phyloP scores from a whole-genome alignment of 805 yeast genomes.

The Kuraishia ogatae region DNA sequence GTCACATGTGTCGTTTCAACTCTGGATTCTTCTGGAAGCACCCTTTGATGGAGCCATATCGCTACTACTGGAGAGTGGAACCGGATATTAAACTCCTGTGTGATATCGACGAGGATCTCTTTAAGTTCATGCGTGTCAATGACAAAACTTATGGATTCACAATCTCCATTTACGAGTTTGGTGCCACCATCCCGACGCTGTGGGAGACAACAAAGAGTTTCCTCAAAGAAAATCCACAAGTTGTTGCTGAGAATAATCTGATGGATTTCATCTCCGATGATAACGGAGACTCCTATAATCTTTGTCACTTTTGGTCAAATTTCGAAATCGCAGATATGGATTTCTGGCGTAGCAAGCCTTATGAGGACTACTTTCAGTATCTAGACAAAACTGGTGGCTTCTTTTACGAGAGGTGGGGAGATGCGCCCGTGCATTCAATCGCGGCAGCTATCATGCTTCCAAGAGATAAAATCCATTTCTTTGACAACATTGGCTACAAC shows the following conservation, averaged over 20 bases:
- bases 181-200: constrained; percentile 36
- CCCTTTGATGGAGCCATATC: constrained; percentile 32
- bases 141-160: constrained; percentile 41
- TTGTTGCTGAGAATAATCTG: constrained; percentile 37
- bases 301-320: constrained; percentile 81
- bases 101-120: constrained; percentile 43
- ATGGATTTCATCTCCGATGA: constrained; percentile 58
- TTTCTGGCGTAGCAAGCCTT: constrained; percentile 51
- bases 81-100: constrained; percentile 41
- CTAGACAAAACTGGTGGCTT: constrained; percentile 70
- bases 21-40: constrained; percentile 47
- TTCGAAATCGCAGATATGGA: constrained; percentile 69
- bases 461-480: constrained; percentile 53
- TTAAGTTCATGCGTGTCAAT: constrained; percentile 38
- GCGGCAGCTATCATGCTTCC: constrained; percentile 58
- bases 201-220: constrained; percentile 39
- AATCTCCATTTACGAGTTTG: constrained; percentile 39
- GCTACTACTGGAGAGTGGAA: constrained; percentile 54
- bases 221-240: constrained; percentile 26
- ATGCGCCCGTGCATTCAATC: constrained; percentile 83
- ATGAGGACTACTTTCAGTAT: constrained; percentile 50
- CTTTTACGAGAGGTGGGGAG: constrained; percentile 89
- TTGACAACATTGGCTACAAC: constrained; percentile 67
- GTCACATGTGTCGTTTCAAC: constrained; percentile 56
- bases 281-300: constrained; percentile 54